These are phyloP conservation scores for Pseudogymnoascus verrucosus DNA, from an alignment of 2,329 filamentous ascomycete species.

Conservation along the genomic window DNA sequence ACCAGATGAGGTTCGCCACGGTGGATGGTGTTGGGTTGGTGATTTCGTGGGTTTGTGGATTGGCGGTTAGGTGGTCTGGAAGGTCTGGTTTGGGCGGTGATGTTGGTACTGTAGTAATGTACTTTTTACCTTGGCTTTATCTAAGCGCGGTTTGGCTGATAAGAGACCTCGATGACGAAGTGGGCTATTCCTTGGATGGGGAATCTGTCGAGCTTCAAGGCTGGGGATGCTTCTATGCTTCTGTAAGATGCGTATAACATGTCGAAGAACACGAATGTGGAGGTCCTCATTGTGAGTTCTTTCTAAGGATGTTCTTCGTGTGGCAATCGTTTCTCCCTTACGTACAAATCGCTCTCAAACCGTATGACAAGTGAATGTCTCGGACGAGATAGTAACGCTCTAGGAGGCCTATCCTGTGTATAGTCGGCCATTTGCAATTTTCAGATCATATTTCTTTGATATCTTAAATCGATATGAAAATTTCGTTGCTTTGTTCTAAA, in stretches of 20 bases:
- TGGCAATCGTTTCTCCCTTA: too few relatives aligned
- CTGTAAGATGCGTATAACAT: constrained; percentile 26
- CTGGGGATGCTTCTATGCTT: not conserved
- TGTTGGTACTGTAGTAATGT: constrained; percentile 1
- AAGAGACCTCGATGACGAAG: constrained; percentile 9
- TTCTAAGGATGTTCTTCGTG: not conserved
- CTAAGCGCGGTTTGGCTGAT: constrained; percentile 9
- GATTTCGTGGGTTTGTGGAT: not conserved
- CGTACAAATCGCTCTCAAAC: not conserved
- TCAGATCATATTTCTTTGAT: not conserved
- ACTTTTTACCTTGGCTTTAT: constrained; percentile 8
- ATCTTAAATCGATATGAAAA: not conserved
- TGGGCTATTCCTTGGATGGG: not conserved
- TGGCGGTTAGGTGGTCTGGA: not conserved
- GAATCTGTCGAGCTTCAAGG: not conserved
- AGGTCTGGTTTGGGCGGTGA: not conserved
- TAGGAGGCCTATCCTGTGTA: not conserved
- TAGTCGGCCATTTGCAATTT: not conserved
- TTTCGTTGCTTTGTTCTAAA: not conserved
- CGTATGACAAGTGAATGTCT: not conserved
- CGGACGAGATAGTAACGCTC: not conserved
- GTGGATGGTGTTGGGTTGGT: constrained; percentile 14
- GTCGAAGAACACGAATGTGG: constrained; percentile 40
- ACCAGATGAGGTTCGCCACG: constrained; percentile 27
- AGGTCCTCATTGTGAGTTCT: constrained; percentile 47